phyloP scores from a whole-genome alignment of 75 land plant genomes.

The Adiantum capillusveneris region DNA sequence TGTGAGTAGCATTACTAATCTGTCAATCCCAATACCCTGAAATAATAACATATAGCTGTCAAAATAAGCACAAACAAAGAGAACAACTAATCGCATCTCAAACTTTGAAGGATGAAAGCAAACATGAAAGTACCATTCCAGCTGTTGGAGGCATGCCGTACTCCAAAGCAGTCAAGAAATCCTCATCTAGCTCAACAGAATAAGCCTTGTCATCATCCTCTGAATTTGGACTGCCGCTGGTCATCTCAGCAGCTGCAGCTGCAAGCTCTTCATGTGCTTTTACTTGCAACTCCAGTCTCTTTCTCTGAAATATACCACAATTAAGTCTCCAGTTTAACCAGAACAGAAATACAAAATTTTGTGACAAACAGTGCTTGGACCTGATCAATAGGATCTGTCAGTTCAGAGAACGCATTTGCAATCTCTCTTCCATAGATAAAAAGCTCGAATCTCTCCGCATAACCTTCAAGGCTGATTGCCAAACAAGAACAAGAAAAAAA shows the following conservation, averaged over 20 bases:
- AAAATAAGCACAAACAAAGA: neutral
- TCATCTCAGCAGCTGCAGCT: conserved; percentile 17
- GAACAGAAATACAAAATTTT: neutral
- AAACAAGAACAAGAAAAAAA: too few species aligned
- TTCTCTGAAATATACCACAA: conserved; percentile 36
- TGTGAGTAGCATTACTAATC: conserved; percentile 90
- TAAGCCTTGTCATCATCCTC: conserved; percentile 55
- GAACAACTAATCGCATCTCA: neutral
- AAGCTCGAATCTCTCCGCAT: conserved; percentile 89
- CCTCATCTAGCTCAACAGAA: conserved; percentile 78
- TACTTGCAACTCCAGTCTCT: conserved; percentile 71
- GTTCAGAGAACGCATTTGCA: conserved; percentile 91
- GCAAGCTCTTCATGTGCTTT: conserved; percentile 56
- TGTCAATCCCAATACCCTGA: conserved; percentile 88
- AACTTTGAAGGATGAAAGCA: neutral
- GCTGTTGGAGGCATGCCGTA: conserved; percentile 98
- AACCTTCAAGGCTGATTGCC: conserved; percentile 49
- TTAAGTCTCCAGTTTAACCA: neutral
- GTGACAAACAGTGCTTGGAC: conserved; percentile 27
- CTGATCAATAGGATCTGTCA: conserved; percentile 95
- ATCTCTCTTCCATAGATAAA: conserved; percentile 90
- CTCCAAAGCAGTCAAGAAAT: conserved; percentile 77
- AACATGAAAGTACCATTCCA: conserved; percentile 61
- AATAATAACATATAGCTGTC: neutral
- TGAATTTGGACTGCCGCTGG: conserved; percentile 8